Percentiles rank a stretch among this genome's conserved stretches.
Conservation (phyloP, 1,284 basidiomycete species). For the Boletus calvinii region DNA sequence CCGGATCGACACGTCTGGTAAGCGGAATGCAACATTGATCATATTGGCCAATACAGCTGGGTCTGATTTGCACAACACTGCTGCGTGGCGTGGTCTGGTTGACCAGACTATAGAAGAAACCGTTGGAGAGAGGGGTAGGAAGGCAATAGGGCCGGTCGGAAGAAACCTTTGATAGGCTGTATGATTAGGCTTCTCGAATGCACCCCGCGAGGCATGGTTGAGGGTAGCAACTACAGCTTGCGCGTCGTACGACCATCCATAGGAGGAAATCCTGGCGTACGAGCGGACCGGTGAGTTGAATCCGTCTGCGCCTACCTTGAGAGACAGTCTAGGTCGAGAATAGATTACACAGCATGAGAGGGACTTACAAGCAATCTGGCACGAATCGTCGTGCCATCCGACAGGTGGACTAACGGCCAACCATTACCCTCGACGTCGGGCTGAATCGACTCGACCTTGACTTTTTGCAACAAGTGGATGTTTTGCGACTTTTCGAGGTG, state of each 20-base stretch:
- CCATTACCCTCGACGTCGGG: conserved; percentile 42
- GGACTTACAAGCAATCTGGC: conserved; percentile 70
- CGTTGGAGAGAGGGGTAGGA: conserved; percentile 80
- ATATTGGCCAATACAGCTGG: conserved; percentile 67
- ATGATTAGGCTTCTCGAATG: conserved; percentile 64
- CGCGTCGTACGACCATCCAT: conserved; percentile 90
- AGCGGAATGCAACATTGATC: conserved; percentile 90
- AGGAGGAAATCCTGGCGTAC: conserved; percentile 85
- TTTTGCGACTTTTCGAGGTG: conserved; percentile 46
- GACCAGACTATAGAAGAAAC: conserved; percentile 95
- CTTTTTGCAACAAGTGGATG: conserved; percentile 62
- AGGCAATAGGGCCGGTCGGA: conserved; percentile 94
- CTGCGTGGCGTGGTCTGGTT: conserved; percentile 76
- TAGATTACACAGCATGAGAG: neutral
- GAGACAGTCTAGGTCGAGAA: conserved; percentile 14
- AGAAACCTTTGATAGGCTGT: conserved; percentile 95
- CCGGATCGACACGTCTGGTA: conserved; percentile 75
- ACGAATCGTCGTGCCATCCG: conserved; percentile 59
- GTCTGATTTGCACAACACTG: conserved; percentile 69
- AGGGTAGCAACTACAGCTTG: conserved; percentile 93
- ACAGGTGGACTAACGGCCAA: conserved; percentile 77
- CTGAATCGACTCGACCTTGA: conserved; percentile 65
- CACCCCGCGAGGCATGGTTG: conserved; percentile 58
- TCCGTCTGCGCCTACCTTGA: conserved; percentile 92
- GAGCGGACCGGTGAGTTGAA: conserved; percentile 91